Evolutionary conservation across 1,139 yeast species (phyloP), one percentile per base, ranked within the genome.

Genomic region (Tardiomyces digboiensis): DNA sequence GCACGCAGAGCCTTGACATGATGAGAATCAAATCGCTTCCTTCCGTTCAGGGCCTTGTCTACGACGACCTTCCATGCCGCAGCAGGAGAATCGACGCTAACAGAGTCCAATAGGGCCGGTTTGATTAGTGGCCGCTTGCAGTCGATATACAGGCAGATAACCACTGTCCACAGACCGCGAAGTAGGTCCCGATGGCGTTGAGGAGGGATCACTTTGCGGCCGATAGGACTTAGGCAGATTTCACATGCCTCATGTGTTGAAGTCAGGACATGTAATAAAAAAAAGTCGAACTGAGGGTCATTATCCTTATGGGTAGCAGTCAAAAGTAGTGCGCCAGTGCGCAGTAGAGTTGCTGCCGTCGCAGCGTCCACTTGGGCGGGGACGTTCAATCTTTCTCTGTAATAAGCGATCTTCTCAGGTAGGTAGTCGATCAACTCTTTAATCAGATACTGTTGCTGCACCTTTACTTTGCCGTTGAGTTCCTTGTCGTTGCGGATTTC

Each of bases 251-350:
- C 66, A 19, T 60, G 64, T 2, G 58, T 40, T 1, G 58, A 53
- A 1, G 66, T 60, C 29, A 64, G 49, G 3, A 57, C 46, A 41
- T 62, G 66, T 20, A 62, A 48, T 20, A 61, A 43, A 42, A 55
- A 56, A 41, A 62, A 62, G 42, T 56, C 58, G 44, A 51, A 60
- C 13, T 40, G 46, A 1, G 59, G 56, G 10, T 53, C 47, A 19
- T 46, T 49, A 20, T 49, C 50, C n/a, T 46, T 44, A 42, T 55
- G 61, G 5, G 62, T 49, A 2, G 57, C 54, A 1, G 53, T 46
- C 29, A 58, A 48, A n/a, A 26, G 33, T 23, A 55, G 40, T 12
- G 51, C 41, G 4, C 58, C 52, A 0, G 56, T 46, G 4, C 53
- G 44, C 21, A 46, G 49, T n/a, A 59, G 44, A 14, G 61, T 45